Base-by-base conservation (phyloP, 805 yeast species). In the Torulaspora indica region DNA sequence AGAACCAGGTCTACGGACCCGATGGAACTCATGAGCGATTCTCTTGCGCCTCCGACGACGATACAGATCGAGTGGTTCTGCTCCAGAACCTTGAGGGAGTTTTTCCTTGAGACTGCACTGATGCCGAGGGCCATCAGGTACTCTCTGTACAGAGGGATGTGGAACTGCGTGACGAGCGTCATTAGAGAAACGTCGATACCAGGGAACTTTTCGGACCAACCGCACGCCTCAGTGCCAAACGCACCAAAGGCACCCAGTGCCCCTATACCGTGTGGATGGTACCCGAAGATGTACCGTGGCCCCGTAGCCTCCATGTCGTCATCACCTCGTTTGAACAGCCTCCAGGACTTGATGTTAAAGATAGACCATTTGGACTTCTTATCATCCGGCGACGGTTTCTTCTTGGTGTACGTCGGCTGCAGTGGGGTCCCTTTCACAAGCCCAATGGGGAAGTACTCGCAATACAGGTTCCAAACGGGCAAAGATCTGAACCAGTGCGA, bases 21-120 rank as follows among this genome's bases (percentile, higher is more conserved):
- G 0, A 84, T 81, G 42, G 72, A 70, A 5, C 86, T 78, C 22
- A 86, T 62, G 29, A 93, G 69, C 1, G 95, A 80, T 58, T 93
- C 98, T 47, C 88, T 85, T 0, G 98, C 98, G 0, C 98, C 98
- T 2, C 98, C 98, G 18, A 93, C 81, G 1, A 93, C 98, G 46
- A 93, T 81, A 49, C 91, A 85, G 9, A 90, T 83, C 2, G 95
- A 85, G 54, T 78, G 81, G 51, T 82, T 79, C 45, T 79, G 75
- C 39, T 66, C 61, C 38, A 93, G 71, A 22, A 87, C 71, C 20
- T 81, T 73, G 48, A 76, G 67, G 35, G 93, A 84, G 52, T 90
- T 88, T 37, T 69, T 71, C 43, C 80, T 82, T 0, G 89, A 78
- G 1, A 95, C 97, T 8, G 95, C 80, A 2, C 95, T 83, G 15